Evolutionary conservation across 2,329 filamentous ascomycete genomes (phyloP).

Genomic region (Clonostachys solani): DNA sequence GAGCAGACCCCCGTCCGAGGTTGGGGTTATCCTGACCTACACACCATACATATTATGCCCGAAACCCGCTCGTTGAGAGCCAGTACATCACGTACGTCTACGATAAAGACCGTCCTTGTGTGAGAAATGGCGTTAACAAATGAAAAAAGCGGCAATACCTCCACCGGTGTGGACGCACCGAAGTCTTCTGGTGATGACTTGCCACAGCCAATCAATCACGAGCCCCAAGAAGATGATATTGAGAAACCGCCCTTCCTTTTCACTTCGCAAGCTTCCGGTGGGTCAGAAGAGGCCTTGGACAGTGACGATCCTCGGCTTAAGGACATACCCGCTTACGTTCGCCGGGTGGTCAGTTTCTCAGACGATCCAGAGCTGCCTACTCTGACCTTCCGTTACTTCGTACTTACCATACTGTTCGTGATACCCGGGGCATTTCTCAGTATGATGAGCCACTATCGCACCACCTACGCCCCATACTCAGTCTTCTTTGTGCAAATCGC

Average conservation of each 20-base stretch:
- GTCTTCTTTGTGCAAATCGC: constrained; percentile 60
- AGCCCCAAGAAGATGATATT: constrained; percentile 1
- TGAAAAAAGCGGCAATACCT: too few relatives aligned
- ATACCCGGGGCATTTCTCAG: constrained; percentile 53
- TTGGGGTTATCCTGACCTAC: too few relatives aligned
- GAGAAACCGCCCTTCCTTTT: constrained; percentile 12
- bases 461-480: constrained; percentile 53
- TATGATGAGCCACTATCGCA: constrained; percentile 51
- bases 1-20: too few relatives aligned
- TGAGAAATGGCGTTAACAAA: too few relatives aligned
- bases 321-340: constrained; percentile 50
- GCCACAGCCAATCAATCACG: neutral
- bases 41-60: too few relatives aligned
- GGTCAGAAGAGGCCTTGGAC: constrained; percentile 18
- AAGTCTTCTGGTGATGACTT: too few relatives aligned
- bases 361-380: constrained; percentile 52
- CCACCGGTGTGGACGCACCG: too few relatives aligned
- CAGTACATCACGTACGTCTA: too few relatives aligned
- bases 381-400: constrained; percentile 56
- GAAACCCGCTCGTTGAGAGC: too few relatives aligned
- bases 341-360: constrained; percentile 50
- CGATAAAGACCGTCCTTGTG: too few relatives aligned
- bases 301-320: constrained; percentile 46
- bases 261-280: constrained; percentile 7
- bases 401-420: constrained; percentile 50